Evolutionary conservation across 495 filamentous ascomycete genomes (phyloP).

Genomic region (Penicillium salamii): DNA sequence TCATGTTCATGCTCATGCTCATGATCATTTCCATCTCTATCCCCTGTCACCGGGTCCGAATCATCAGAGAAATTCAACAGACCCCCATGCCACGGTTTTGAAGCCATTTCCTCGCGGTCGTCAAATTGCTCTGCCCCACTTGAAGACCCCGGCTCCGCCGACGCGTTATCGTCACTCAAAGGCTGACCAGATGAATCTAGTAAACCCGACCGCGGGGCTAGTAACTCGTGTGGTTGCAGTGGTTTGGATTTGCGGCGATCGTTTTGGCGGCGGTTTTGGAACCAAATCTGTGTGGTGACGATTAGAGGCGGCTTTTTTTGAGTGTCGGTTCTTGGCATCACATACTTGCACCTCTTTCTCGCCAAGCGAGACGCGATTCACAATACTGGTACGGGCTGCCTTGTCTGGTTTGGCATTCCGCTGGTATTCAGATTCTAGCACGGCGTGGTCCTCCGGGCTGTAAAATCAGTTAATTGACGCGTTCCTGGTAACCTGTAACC

Average conservation of each 20-base stretch:
- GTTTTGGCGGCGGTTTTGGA: slow-evolving; percentile 96
- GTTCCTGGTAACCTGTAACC: neutral
- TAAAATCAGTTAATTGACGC: slow-evolving; percentile 18
- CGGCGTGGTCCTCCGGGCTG: slow-evolving; percentile 84
- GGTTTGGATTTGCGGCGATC: slow-evolving; percentile 88
- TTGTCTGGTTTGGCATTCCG: slow-evolving; percentile 92
- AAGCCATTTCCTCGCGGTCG: slow-evolving; percentile 14
- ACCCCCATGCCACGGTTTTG: slow-evolving; percentile 27
- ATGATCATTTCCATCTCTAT: too few species aligned
- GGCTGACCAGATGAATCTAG: slow-evolving; percentile 52
- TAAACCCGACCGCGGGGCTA: slow-evolving; percentile 49
- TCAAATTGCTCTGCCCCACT: slow-evolving; percentile 33
- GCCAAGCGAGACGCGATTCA: slow-evolving; percentile 79
- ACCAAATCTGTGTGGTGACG: slow-evolving; percentile 77
- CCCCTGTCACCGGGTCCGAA: slow-evolving; percentile 23
- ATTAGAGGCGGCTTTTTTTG: slow-evolving; percentile 21
- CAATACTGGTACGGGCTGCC: slow-evolving; percentile 75
- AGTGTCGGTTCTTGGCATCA: slow-evolving; percentile 26
- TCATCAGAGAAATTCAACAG: slow-evolving; percentile 33
- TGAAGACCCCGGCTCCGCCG: slow-evolving; percentile 31
- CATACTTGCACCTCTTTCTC: slow-evolving; percentile 98
- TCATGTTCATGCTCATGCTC: too few species aligned
- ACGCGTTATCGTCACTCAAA: slow-evolving; percentile 43
- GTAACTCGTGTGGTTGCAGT: slow-evolving; percentile 76
- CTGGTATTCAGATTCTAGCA: slow-evolving; percentile 85